phyloP scores from a whole-genome alignment of 768 basidiomycete genomes.

The Fomitopsis pulvina region DNA sequence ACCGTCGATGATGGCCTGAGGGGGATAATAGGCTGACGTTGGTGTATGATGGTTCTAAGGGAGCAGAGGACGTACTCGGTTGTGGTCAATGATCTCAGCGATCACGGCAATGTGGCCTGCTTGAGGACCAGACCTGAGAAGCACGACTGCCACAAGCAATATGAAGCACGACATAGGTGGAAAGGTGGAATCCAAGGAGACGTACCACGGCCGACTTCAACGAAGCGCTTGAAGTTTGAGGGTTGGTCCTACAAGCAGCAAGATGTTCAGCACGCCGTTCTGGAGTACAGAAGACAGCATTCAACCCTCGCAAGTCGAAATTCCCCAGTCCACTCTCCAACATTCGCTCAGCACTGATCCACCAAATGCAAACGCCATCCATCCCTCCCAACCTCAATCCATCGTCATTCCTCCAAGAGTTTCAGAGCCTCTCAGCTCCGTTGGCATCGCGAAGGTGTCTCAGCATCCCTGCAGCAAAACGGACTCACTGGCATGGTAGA shows the following conservation, averaged over 20 bases:
- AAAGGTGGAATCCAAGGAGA: background rate
- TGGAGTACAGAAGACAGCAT: background rate
- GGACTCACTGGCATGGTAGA: conserved; percentile 22
- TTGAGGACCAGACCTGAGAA: conserved; percentile 83
- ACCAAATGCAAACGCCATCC: conserved; percentile 15
- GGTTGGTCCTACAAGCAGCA: conserved; percentile 15
- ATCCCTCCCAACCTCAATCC: conserved; percentile 12
- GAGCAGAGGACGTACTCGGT: conserved; percentile 57
- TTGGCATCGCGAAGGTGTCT: conserved; percentile 3
- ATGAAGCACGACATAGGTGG: too few relatives aligned
- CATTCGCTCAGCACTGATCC: background rate
- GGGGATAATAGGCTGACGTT: background rate
- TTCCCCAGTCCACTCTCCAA: background rate
- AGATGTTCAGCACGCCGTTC: conserved; percentile 1
- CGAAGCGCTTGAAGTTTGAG: conserved; percentile 94
- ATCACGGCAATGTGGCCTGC: conserved; percentile 92
- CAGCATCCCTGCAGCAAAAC: conserved; percentile 8
- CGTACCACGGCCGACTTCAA: conserved; percentile 94
- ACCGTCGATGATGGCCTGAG: conserved; percentile 91
- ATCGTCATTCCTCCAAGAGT: conserved; percentile 8
- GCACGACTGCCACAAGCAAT: conserved; percentile 66
- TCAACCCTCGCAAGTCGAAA: background rate
- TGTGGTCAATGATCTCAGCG: conserved; percentile 98
- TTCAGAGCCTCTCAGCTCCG: conserved; percentile 1
- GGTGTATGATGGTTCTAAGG: background rate